Conservation (phyloP, 2,329 filamentous ascomycete genomes). For the Diaporthe citri region DNA sequence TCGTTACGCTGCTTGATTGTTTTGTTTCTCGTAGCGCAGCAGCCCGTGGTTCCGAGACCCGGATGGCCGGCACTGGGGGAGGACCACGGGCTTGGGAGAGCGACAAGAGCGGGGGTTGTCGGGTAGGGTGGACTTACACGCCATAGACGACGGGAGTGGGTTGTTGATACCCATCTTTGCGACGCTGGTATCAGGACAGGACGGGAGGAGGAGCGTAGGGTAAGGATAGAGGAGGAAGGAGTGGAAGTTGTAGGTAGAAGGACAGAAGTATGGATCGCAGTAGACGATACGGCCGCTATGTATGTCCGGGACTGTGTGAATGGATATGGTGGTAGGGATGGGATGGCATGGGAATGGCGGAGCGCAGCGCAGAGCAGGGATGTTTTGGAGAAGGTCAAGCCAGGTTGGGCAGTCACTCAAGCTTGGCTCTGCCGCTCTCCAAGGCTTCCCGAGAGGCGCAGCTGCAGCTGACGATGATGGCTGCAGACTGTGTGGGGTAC, state of each 20-base stretch:
- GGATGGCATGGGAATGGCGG: background rate
- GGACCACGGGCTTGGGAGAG: constrained; percentile 35
- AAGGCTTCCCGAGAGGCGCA: constrained; percentile 30
- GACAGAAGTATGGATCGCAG: background rate
- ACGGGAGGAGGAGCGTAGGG: background rate
- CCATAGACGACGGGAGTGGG: constrained; percentile 75
- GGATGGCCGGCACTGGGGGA: constrained; percentile 12
- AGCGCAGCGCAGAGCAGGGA: constrained; percentile 39
- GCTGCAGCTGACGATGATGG: constrained; percentile 32
- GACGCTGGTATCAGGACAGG: background rate
- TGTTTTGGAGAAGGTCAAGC: constrained; percentile 28
- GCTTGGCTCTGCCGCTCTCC: constrained; percentile 5
- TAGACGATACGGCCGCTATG: background rate
- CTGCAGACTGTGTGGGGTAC: constrained; percentile 19
- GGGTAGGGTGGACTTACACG: constrained; percentile 66
- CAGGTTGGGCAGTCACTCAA: constrained; percentile 1
- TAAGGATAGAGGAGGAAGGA: background rate
- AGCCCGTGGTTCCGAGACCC: background rate
- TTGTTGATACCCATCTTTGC: constrained; percentile 73
- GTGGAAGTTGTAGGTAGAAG: background rate
- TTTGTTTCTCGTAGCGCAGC: background rate
- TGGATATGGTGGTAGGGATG: constrained; percentile 1
- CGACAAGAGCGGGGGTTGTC: constrained; percentile 39
- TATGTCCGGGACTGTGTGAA: constrained; percentile 2
- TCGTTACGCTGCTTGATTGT: background rate